Percentiles rank a stretch among this genome's conserved stretches.
Conservation (phyloP, 768 basidiomycete species). For the Amanita molliuscula region DNA sequence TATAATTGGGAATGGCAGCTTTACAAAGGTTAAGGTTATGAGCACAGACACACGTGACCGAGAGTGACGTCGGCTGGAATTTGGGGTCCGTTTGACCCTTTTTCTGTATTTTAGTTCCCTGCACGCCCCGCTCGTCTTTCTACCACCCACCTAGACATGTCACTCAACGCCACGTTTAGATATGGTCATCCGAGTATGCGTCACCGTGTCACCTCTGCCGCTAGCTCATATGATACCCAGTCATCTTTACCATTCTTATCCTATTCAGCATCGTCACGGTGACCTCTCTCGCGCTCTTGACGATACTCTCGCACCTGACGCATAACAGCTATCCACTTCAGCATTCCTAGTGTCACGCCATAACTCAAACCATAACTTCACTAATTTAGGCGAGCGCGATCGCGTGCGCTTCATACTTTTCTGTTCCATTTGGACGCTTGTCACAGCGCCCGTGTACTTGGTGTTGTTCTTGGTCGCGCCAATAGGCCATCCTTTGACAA, state of each 20-base stretch:
- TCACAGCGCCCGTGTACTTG: conserved; percentile 41
- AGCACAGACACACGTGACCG: too few species aligned
- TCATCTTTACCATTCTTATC: conserved; percentile 43
- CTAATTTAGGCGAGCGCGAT: conserved; percentile 38
- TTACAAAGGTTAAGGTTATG: too few species aligned
- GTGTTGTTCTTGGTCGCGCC: conserved; percentile 43
- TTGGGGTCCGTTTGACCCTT: not conserved
- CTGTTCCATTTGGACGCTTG: conserved; percentile 60
- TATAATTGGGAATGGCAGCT: too few species aligned
- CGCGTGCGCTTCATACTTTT: conserved; percentile 63
- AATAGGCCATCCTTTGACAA: conserved; percentile 40
- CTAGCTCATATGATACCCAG: conserved; percentile 17
- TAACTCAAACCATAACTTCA: conserved; percentile 44
- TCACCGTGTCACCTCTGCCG: not conserved
- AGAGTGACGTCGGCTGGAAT: not conserved
- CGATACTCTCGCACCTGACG: not conserved
- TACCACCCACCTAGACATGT: not conserved
- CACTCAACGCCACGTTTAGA: conserved; percentile 26
- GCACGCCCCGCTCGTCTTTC: not conserved
- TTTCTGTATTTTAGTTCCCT: not conserved
- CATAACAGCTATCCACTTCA: conserved; percentile 49
- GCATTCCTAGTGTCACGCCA: conserved; percentile 63
- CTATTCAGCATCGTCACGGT: conserved; percentile 64
- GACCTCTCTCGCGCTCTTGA: not conserved
- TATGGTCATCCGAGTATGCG: conserved; percentile 45